Evolutionary conservation across 441 rosid genomes (phyloP).

Genomic region (Gossypium trilobum): DNA sequence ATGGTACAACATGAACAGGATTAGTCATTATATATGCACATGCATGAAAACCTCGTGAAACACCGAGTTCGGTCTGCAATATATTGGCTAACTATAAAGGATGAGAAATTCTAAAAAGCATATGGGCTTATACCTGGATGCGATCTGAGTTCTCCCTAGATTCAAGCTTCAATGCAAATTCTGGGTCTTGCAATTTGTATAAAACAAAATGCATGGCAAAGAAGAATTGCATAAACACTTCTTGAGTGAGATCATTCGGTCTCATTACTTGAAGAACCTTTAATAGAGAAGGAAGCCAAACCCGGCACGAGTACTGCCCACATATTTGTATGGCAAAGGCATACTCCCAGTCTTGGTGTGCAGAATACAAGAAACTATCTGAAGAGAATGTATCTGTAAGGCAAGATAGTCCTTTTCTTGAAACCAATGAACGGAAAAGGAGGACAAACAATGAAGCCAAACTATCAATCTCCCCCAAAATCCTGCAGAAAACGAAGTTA

Average conservation of each 20-base stretch:
- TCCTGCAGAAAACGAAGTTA: constrained; percentile 41
- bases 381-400: constrained; percentile 25
- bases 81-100: neutral
- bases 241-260: constrained; percentile 30
- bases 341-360: constrained; percentile 76
- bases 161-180: constrained; percentile 52
- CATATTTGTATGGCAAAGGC: constrained; percentile 62
- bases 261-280: constrained; percentile 44
- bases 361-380: constrained; percentile 29
- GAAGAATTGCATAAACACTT: constrained; percentile 38
- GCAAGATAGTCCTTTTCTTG: constrained; percentile 42
- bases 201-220: constrained; percentile 51
- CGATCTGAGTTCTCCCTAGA: constrained; percentile 47
- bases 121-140: constrained; percentile 55
- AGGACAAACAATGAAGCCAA: constrained; percentile 73
- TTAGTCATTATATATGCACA: neutral
- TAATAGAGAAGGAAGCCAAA: constrained; percentile 86
- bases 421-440: constrained; percentile 59
- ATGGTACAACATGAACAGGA: neutral
- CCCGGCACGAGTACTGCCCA: constrained; percentile 66
- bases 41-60: neutral
- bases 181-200: constrained; percentile 74
- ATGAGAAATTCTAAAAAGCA: constrained; percentile 13
- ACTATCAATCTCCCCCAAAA: constrained; percentile 66
- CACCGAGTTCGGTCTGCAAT: neutral